Percentiles rank a stretch among this genome's conserved stretches.
These are phyloP conservation scores for Entomortierella beljakovae DNA, from an alignment of 192 early-diverging fungal species.

Conservation along the genomic window DNA sequence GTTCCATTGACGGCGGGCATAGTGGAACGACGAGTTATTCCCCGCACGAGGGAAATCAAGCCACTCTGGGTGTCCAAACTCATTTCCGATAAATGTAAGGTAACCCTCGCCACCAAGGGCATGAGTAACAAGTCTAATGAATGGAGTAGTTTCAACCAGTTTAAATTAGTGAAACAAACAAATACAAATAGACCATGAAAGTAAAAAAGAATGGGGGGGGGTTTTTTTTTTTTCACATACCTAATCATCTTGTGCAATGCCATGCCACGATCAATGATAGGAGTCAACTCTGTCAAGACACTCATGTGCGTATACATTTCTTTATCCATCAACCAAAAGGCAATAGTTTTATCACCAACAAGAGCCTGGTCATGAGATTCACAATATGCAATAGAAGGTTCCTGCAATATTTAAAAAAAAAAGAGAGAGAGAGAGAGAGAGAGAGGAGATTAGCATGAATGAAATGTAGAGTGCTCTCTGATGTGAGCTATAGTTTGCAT, in stretches of 20 bases:
- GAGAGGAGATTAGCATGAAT: not conserved
- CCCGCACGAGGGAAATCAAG: conserved; percentile 97
- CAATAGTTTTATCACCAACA: conserved; percentile 98
- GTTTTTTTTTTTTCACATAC: no score
- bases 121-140: conserved; percentile 79
- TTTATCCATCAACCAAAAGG: conserved; percentile 99
- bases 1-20: conserved; percentile 97
- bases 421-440: no score
- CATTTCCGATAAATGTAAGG: conserved; percentile 96
- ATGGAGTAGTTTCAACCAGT: no score
- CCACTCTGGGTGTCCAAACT: conserved; percentile 99
- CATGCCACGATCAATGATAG: conserved; percentile 93
- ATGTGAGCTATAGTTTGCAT: no score
- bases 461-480: no score
- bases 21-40: conserved; percentile 90
- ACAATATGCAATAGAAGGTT: conserved; percentile 93
- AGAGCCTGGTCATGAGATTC: conserved; percentile 99
- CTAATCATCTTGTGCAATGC: conserved; percentile 98
- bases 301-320: conserved; percentile 99
- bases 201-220: no score
- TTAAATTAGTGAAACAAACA: no score
- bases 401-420: no score
- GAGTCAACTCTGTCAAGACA: conserved; percentile 80
- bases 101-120: conserved; percentile 95
- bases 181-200: no score